Conservation (phyloP, 2,329 filamentous ascomycete species). For the Incumbomyces delicatus region DNA sequence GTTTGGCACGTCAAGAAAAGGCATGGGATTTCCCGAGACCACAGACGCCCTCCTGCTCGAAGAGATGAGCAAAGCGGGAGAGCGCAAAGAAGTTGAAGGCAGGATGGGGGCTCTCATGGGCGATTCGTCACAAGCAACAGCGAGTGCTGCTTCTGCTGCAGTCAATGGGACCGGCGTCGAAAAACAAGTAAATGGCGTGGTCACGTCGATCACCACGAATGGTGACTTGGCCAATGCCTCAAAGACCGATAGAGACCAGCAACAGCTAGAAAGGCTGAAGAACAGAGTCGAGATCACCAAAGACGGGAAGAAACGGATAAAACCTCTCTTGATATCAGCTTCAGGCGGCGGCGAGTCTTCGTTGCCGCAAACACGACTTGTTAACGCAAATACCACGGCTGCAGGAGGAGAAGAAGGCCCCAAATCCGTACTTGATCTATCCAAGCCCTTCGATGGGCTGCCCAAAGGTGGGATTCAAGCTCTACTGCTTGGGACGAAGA, state of each 20-base stretch:
- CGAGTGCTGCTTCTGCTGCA: slow-evolving; percentile 34
- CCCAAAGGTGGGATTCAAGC: slow-evolving; percentile 80
- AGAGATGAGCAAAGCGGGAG: slow-evolving; percentile 82
- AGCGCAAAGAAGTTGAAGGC: slow-evolving; percentile 80
- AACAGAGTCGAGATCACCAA: slow-evolving; percentile 90
- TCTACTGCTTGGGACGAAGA: slow-evolving; percentile 85
- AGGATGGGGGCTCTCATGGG: slow-evolving; percentile 99
- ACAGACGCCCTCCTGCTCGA: slow-evolving; percentile 80
- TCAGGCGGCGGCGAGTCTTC: slow-evolving; percentile 81
- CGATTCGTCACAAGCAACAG: slow-evolving; percentile 47
- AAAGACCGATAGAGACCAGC: slow-evolving; percentile 45
- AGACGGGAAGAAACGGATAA: slow-evolving; percentile 92
- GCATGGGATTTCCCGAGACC: slow-evolving; percentile 83
- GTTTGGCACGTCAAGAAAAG: slow-evolving; percentile 78
- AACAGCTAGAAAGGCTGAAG: slow-evolving; percentile 63
- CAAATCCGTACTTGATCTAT: slow-evolving; percentile 76
- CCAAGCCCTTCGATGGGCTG: slow-evolving; percentile 85
- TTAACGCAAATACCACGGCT: slow-evolving; percentile 58
- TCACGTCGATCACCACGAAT: slow-evolving; percentile 18
- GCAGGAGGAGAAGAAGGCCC: slow-evolving; percentile 50
- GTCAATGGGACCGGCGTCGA: slow-evolving; percentile 11
- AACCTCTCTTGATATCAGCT: slow-evolving; percentile 81
- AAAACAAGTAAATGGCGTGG: slow-evolving; percentile 5
- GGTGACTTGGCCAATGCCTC: slow-evolving; percentile 24
- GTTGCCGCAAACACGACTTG: slow-evolving; percentile 75